Evolutionary conservation across 164 flowering plant genomes (phyloP), one percentile per base, ranked within the genome.

Genomic region (Magnolia sinica): DNA sequence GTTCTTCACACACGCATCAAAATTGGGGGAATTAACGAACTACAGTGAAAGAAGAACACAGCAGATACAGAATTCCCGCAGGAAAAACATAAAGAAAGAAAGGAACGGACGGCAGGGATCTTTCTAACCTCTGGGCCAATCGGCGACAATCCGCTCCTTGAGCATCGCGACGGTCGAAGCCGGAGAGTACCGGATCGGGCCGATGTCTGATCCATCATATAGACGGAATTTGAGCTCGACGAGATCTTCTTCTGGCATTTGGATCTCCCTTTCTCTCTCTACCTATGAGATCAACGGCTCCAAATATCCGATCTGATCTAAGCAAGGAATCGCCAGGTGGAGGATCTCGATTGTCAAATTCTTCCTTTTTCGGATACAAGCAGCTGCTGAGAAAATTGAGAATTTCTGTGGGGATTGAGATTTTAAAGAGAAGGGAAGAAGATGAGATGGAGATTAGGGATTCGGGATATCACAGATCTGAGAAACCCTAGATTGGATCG

Each of bases 191-290:
- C 84, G 87, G 72, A 88, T 85, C 31, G 92, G 92, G 64, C 92
- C 92, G 58, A 89, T 86, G 71, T 89, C 92, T 2, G 90, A 77
- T 78, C 92, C 92, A 85, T 89, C 92, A 27, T 80, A 86, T 72
- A 89, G 81, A 52, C 92, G 78, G 76, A 89, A 89, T 78, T 86
- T 89, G 10, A 89, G 83, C 78, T 89, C 90, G 19, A 89, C 84
- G 77, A 88, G 82, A 74, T 89, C 92, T 76, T 86, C 92, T 68
- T 87, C 90, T 76, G 89, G 89, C 91, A 88, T 88, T 82, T 37
- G 45, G 80, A 76, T 24, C 69, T 67, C 27, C 67, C 10, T 14
- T 50, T 14, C 23, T 59, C 7, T 27, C 24, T 16, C 45, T 29
- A 55, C 61, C 61, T 55, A 64, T 14, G 10, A 59, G 19, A 59